Base-by-base conservation (phyloP, 192 early-diverging fungal species). In the Coemansia sp. region DNA sequence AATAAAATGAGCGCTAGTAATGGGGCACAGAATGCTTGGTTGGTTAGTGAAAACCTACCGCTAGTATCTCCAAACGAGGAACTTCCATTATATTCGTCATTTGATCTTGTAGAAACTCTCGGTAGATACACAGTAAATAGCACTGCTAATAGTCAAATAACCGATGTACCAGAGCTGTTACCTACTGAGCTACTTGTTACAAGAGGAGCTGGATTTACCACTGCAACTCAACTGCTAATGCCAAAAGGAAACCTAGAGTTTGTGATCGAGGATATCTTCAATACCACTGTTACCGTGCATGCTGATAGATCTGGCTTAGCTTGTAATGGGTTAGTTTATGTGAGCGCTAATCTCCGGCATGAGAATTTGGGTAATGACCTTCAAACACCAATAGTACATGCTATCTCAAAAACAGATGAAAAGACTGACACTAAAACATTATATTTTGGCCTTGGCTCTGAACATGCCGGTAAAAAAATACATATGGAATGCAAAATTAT, bases 1-100 rank as follows among this genome's bases (percentile, higher is more conserved):
- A 46, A 0, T 17, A 46, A 46, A 46, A 46, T 46, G 39, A 46
- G 39, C 17, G 39, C 39, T 46, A 46, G 11, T 17, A 46, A 2
- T 4, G 39, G 3, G 3, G 17, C 39, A 46, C 39, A 10, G 33
- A 0, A 17, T 46, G 39, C 39, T 17, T 46, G 39, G 39, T 46
- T 46, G 39, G 39, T 46, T 46, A 14, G 14, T 17, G 39, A 46
- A 14, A 46, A 17, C 14, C 3, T 46, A 46, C 39, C 39, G 11
- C 39, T 46, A 17, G 39, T 4, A 14, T 1, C 39, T 60, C 32
- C 19, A 25, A 50, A 51, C 21, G 61, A 67, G 27, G 59, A 33
- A 29, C 74, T 60, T 24, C 74, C 74, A 20, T 69, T 69, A 0
- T 76, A 76, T 33, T 39, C 64, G 50, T 61, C 21, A n/a, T 53